Percentiles rank a stretch among this genome's conserved stretches.
These are phyloP conservation scores for Clavariopsis aquatica DNA, from an alignment of 495 filamentous ascomycete genomes.

Conservation along the genomic window DNA sequence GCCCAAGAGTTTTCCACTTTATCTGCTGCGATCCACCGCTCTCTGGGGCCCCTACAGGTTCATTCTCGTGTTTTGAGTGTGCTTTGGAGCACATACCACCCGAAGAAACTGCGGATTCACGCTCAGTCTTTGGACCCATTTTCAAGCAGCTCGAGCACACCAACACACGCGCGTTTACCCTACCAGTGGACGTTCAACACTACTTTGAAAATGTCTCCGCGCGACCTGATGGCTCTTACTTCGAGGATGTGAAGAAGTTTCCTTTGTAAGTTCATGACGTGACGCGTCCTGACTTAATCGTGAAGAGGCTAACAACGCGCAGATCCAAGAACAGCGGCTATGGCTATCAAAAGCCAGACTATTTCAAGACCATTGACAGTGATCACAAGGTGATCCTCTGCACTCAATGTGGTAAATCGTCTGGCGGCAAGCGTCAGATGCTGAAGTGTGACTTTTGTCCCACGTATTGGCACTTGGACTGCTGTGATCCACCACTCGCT, in stretches of 20 bases:
- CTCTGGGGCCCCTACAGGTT: slow-evolving; percentile 63
- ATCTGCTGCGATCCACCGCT: slow-evolving; percentile 79
- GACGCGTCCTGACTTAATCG: neutral
- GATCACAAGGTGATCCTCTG: slow-evolving; percentile 59
- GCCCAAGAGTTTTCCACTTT: slow-evolving; percentile 83
- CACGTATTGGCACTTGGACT: slow-evolving; percentile 86
- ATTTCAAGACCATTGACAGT: slow-evolving; percentile 65
- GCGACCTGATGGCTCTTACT: slow-evolving; percentile 75
- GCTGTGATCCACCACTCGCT: slow-evolving; percentile 79
- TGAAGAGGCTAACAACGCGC: slow-evolving; percentile 16
- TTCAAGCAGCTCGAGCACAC: slow-evolving; percentile 60
- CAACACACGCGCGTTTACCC: slow-evolving; percentile 70
- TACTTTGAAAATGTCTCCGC: slow-evolving; percentile 74
- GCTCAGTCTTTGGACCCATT: slow-evolving; percentile 57
- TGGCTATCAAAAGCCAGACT: slow-evolving; percentile 50
- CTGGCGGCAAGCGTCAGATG: slow-evolving; percentile 35
- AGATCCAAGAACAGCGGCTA: slow-evolving; percentile 36
- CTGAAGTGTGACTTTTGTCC: slow-evolving; percentile 66
- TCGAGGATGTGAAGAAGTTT: slow-evolving; percentile 57
- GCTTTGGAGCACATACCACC: slow-evolving; percentile 42
- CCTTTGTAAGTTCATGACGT: slow-evolving; percentile 32
- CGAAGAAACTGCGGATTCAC: slow-evolving; percentile 26
- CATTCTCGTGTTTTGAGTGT: slow-evolving; percentile 86
- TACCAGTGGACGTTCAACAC: slow-evolving; percentile 68
- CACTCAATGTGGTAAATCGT: slow-evolving; percentile 29